phyloP scores from a whole-genome alignment of 495 filamentous ascomycete genomes.

The Tuber aestivum region DNA sequence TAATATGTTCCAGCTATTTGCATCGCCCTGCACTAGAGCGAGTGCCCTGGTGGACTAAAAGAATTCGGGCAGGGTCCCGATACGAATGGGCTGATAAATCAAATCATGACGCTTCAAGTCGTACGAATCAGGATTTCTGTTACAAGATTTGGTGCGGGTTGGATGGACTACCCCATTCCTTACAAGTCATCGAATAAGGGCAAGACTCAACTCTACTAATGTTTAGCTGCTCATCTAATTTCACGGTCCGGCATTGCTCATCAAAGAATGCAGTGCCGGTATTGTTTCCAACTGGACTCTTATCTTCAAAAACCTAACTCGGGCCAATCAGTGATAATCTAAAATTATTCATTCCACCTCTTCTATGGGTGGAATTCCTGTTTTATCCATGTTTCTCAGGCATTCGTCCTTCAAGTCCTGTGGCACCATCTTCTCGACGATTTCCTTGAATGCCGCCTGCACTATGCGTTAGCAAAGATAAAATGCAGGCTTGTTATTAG shows the following conservation, averaged over 20 bases:
- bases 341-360: conserved; percentile 48
- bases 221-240: not conserved
- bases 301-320: not conserved
- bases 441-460: conserved; percentile 80
- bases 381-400: conserved; percentile 55
- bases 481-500: conserved; percentile 11
- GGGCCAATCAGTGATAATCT: not conserved
- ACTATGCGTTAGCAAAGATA: conserved; percentile 22
- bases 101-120: not conserved
- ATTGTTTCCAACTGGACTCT: not conserved
- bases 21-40: not conserved
- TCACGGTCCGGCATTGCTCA: not conserved
- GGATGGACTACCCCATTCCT: not conserved
- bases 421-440: conserved; percentile 86
- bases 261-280: not conserved
- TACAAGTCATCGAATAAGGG: not conserved
- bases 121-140: not conserved
- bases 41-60: not conserved
- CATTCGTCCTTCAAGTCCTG: conserved; percentile 73
- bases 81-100: not conserved
- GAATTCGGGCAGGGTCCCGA: not conserved
- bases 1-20: not conserved
- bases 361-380: conserved; percentile 50
- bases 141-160: not conserved
- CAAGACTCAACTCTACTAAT: not conserved